Conservation (phyloP, 2,329 filamentous ascomycete species). For the Phialocephala subalpina region DNA sequence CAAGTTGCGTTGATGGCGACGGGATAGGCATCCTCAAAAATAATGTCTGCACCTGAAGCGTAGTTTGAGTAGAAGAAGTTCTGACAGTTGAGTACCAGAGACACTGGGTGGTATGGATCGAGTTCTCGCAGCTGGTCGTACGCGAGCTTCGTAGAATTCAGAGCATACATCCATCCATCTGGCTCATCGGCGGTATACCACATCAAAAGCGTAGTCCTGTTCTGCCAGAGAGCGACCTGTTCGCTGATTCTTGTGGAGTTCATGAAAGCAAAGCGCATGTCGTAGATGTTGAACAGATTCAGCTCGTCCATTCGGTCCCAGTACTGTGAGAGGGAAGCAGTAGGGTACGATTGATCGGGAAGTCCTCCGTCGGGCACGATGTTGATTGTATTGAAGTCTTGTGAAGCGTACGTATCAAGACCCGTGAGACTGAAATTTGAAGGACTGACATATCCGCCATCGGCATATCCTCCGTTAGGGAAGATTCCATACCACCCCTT, state of each 20-base stretch:
- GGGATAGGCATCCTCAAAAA: conserved; percentile 59
- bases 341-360: conserved; percentile 49
- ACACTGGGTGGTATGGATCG: conserved; percentile 62
- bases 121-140: conserved; percentile 53
- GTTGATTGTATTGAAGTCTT: conserved; percentile 55
- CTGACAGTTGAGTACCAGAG: conserved; percentile 58
- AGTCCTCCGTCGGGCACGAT: conserved; percentile 49
- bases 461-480: conserved; percentile 55
- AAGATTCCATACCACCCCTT: conserved; percentile 48
- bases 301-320: conserved; percentile 52
- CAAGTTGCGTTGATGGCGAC: conserved; percentile 55
- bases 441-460: conserved; percentile 38
- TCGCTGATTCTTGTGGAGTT: conserved; percentile 48
- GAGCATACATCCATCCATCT: conserved; percentile 48
- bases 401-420: conserved; percentile 48
- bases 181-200: conserved; percentile 62
- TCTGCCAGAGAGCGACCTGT: conserved; percentile 39
- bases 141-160: conserved; percentile 52
- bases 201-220: conserved; percentile 54
- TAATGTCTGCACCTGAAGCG: conserved; percentile 57
- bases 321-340: conserved; percentile 46
- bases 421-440: conserved; percentile 44
- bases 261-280: conserved; percentile 41
- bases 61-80: conserved; percentile 61
- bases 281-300: conserved; percentile 55